Base-by-base conservation (phyloP, 2,329 filamentous ascomycete genomes). In the Cladosporium sp. region DNA sequence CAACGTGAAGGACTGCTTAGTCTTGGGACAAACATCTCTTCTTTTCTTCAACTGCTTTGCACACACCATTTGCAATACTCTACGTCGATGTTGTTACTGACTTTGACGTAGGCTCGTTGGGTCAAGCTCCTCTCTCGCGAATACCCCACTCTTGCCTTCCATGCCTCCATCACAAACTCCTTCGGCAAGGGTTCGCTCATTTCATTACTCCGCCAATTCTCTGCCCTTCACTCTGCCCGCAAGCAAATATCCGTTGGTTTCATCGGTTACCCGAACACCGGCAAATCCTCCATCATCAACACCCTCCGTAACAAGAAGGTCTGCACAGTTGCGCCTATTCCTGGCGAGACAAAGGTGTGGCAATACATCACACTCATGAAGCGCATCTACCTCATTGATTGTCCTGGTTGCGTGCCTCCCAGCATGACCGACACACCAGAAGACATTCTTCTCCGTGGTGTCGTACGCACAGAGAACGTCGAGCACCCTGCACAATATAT, bases 401-500 rank as follows among this genome's bases (percentile, higher is more conserved):
- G 94, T 74, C 95, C 95, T 46, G 95, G 95, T 78, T 93, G 99
- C 49, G 95, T 98, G 0, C 95, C 95, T 4, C 94, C 95, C 0
- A 95, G 91, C 69, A 88, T 88, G 68, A 87, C 88, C 64, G 94
- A 97, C 74, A 91, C 89, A 0, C 91, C 93, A 31, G 88, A 93
- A 72, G 93, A 97, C 70, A 90, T 99, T 64, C 84, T 99, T 3
- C 84, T 99, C 11, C 88, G 94, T 69, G 95, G 95, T 70, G 93
- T 97, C 8, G 93, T 97, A 12, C 87, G 95, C 71, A 91, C 98
- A 2, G 95, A 99, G 78, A 97, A 97, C 74, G 94, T 99, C 0
- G 91, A 97, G 71, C 91, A 98, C 74, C 95, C 95, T 0, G 93
- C 96, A 74, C 95, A 99, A 73, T 99, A 99, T 76, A 95, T 99